Evolutionary conservation across 345 rosid genomes (phyloP), one percentile per base, ranked within the genome.

Genomic region (Raphanus raphanistrum): DNA sequence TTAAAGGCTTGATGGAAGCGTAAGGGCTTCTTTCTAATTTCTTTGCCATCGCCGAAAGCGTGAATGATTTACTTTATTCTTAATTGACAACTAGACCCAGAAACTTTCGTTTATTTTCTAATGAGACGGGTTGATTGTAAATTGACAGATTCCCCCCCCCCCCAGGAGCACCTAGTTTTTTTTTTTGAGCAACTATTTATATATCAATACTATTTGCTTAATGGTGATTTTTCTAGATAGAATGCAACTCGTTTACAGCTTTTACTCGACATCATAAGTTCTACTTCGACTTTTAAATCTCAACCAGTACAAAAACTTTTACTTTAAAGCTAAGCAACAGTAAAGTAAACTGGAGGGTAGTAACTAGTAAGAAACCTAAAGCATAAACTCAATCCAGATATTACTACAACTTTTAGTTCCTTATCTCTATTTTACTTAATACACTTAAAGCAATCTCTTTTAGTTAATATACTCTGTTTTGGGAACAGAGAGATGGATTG

Each of bases 1-100:
- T 21, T 21, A 21, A 21, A 21, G 21, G 21, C 63, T 58, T 26
- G 6, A 21, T 11, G 9, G 43, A 50, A 48, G 62, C 63, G 5
- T 35, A 48, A 55, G 79, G 73, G 73, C 50, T 72, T 65, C 72
- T 66, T 64, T 63, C 11, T 63, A 62, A 54, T 63, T 57, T 33
- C 17, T 41, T 45, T 45, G 31, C 31, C 61, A 73, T 70, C 82
- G 82, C 77, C 65, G 70, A 79, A 73, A 79, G 82, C 70, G 35
- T 36, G 58, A 64, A 67, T 15, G 6, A 6, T 3, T 69, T 67
- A 60, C 2, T 59, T 60, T 59, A 66, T 59, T 67, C 17, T 45
- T 66, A 72, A 73, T 60, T 73, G 43, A 72, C 58, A 60, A 27
- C 28, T 26, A 59, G 27, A 59, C 12, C 70, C 74, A 25, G 1